These are phyloP conservation scores for Amphibolis antarctica DNA, from an alignment of 106 monocot species.

Conservation along the genomic window DNA sequence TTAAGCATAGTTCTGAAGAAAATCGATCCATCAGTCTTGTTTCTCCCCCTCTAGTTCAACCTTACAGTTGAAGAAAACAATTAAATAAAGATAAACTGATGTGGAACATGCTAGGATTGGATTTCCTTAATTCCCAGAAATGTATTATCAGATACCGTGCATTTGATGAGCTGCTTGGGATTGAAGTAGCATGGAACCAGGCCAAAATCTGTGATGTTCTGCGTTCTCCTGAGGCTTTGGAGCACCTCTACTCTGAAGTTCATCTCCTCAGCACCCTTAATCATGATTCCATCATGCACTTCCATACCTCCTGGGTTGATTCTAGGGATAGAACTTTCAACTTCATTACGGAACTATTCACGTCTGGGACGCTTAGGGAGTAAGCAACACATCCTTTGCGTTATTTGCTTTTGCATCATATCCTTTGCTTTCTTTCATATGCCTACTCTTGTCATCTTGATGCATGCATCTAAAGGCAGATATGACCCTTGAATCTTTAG, in stretches of 20 bases:
- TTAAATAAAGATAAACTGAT: too few species aligned
- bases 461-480: too few species aligned
- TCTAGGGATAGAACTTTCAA: slow-evolving; percentile 30
- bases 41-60: too few species aligned
- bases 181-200: slow-evolving; percentile 85
- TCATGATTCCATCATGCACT: slow-evolving; percentile 67
- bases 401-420: too few species aligned
- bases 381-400: too few species aligned
- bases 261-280: slow-evolving; percentile 61
- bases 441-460: too few species aligned
- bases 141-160: slow-evolving; percentile 35
- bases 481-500: too few species aligned
- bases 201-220: slow-evolving; percentile 38
- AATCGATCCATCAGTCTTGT: too few species aligned
- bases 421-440: too few species aligned
- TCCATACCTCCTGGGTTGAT: slow-evolving; percentile 57
- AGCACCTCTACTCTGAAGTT: slow-evolving; percentile 50
- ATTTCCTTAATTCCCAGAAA: not conserved
- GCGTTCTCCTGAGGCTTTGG: slow-evolving; percentile 31
- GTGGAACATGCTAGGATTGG: not conserved
- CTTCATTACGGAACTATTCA: slow-evolving; percentile 72
- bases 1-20: too few species aligned
- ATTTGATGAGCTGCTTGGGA: slow-evolving; percentile 60
- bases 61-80: too few species aligned
- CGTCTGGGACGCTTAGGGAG: slow-evolving; percentile 67